Conservation (phyloP, 768 basidiomycete species). For the Naganishia friedmannii region DNA sequence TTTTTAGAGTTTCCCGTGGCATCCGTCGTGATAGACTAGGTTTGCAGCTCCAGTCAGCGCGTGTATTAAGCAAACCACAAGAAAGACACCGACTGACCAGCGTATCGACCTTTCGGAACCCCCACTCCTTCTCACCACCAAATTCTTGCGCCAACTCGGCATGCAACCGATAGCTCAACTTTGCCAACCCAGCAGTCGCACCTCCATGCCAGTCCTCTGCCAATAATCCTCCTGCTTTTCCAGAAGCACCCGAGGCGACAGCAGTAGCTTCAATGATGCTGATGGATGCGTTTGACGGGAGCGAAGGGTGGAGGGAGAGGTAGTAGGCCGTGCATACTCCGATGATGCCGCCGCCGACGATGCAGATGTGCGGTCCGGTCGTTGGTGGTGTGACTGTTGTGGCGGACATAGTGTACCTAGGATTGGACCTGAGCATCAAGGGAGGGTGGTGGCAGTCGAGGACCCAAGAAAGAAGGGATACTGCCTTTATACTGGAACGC, state of each 20-base stretch:
- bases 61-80: background rate
- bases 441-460: background rate
- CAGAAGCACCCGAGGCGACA: constrained; percentile 62
- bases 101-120: constrained; percentile 67
- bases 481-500: background rate
- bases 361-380: constrained; percentile 58
- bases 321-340: constrained; percentile 82
- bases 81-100: constrained; percentile 12
- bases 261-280: constrained; percentile 70
- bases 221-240: constrained; percentile 57
- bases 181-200: constrained; percentile 41
- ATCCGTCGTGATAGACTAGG: constrained; percentile 42
- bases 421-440: background rate
- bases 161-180: constrained; percentile 62
- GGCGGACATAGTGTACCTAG: background rate
- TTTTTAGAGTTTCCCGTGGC: constrained; percentile 38
- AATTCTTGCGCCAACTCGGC: constrained; percentile 67
- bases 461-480: background rate
- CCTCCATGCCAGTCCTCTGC: constrained; percentile 72
- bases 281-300: constrained; percentile 48
- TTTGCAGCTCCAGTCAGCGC: background rate
- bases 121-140: constrained; percentile 71
- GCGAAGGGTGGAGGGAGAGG: constrained; percentile 44
- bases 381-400: constrained; percentile 17
- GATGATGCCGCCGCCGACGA: constrained; percentile 83